These are phyloP conservation scores for Xylariaceae sp. DNA, from an alignment of 2,329 filamentous ascomycete genomes.

Conservation along the genomic window DNA sequence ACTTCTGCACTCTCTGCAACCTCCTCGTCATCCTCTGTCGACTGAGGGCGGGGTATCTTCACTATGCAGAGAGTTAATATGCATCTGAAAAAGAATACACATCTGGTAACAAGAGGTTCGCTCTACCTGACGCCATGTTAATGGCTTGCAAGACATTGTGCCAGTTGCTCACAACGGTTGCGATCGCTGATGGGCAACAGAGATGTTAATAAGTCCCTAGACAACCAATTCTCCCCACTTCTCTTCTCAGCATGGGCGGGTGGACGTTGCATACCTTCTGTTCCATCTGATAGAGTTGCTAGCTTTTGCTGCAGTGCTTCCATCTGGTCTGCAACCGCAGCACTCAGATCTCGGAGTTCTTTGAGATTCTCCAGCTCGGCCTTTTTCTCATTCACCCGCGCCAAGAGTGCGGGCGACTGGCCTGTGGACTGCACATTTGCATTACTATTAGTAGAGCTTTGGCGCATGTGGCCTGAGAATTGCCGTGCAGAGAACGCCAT, in stretches of 20 bases:
- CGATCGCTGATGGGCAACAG: slow-evolving; percentile 62
- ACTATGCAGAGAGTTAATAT: slow-evolving; percentile 39
- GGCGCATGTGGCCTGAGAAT: slow-evolving; percentile 62
- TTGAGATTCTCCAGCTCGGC: slow-evolving; percentile 73
- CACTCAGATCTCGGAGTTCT: slow-evolving; percentile 72
- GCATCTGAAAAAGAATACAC: slow-evolving; percentile 3
- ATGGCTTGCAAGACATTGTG: slow-evolving; percentile 80
- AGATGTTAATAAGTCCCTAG: slow-evolving; percentile 14
- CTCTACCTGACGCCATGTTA: slow-evolving; percentile 76
- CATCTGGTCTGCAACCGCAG: slow-evolving; percentile 75
- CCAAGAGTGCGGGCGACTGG: slow-evolving; percentile 64
- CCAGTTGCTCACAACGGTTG: slow-evolving; percentile 81
- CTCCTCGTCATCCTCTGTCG: slow-evolving; percentile 34
- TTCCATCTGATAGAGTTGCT: slow-evolving; percentile 71
- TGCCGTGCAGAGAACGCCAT: slow-evolving; percentile 55
- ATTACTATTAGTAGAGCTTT: slow-evolving; percentile 47
- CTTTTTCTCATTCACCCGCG: slow-evolving; percentile 81
- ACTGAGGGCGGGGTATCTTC: slow-evolving; percentile 61
- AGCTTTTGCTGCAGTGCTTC: slow-evolving; percentile 74
- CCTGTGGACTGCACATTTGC: slow-evolving; percentile 40
- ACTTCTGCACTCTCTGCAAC: slow-evolving; percentile 36
- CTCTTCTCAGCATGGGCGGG: background rate
- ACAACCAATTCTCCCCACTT: too few relatives aligned
- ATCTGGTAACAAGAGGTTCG: background rate
- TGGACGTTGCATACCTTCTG: slow-evolving; percentile 55